Evolutionary conservation across 1,139 yeast species (phyloP).

Genomic region (Diutina ranongensis): DNA sequence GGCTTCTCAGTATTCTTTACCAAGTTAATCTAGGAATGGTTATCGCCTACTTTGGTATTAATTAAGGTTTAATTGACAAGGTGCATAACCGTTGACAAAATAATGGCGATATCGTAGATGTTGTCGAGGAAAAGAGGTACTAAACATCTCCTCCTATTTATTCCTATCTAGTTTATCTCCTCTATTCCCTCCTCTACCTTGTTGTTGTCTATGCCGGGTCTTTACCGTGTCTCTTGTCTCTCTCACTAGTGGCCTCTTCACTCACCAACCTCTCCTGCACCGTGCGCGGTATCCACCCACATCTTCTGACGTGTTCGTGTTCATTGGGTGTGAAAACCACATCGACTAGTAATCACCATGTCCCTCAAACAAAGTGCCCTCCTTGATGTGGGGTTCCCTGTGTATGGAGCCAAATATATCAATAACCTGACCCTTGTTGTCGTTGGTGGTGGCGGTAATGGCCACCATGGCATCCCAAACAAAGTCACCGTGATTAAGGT

Average conservation of each 20-base stretch:
- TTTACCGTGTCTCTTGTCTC: too few species aligned
- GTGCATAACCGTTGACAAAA: too few species aligned
- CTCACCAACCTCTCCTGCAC: background rate
- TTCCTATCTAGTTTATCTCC: too few species aligned
- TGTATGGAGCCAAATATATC: constrained; percentile 66
- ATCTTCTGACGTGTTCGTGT: background rate
- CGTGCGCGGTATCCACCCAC: background rate
- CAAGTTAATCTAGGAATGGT: too few species aligned
- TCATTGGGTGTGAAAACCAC: background rate
- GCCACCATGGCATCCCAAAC: constrained; percentile 77
- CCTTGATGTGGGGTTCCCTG: constrained; percentile 64
- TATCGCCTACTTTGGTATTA: too few species aligned
- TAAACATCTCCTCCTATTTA: too few species aligned
- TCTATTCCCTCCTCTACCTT: too few species aligned
- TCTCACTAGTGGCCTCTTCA: too few species aligned
- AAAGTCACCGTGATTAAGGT: constrained; percentile 64
- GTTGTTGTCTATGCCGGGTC: too few species aligned
- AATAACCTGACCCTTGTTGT: constrained; percentile 52
- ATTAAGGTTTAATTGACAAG: background rate
- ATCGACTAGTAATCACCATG: background rate
- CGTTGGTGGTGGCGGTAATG: constrained; percentile 95
- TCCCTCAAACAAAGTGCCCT: constrained; percentile 4
- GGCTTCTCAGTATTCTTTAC: constrained; percentile 10
- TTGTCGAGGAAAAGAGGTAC: too few species aligned
- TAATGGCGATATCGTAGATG: too few species aligned